phyloP scores from a whole-genome alignment of 129 eudicot genomes.

The Heracleum sosnowskyi region DNA sequence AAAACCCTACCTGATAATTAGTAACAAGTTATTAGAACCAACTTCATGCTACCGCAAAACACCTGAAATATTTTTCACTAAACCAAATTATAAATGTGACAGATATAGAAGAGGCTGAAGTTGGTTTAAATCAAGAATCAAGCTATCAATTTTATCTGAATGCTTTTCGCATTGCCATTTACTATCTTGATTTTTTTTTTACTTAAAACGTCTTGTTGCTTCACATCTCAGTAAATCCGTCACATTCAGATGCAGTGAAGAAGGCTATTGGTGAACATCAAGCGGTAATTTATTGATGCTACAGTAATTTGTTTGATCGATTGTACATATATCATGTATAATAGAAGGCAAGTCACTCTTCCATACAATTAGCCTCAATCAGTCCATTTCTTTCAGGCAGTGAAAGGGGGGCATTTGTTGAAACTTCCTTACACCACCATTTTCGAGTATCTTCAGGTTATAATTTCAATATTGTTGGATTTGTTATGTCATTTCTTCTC shows the following conservation, averaged over 20 bases:
- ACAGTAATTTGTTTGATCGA: not conserved
- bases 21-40: not conserved
- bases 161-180: not conserved
- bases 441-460: slow-evolving; percentile 96
- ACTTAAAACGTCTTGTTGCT: not conserved
- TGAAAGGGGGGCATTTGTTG: slow-evolving; percentile 52
- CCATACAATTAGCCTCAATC: not conserved
- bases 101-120: not conserved
- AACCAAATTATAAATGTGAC: not conserved
- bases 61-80: not conserved
- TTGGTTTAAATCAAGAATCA: not conserved
- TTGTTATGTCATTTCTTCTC: not conserved
- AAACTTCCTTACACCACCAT: slow-evolving; percentile 86
- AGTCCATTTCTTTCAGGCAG: slow-evolving; percentile 51
- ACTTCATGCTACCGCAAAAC: not conserved
- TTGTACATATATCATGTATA: not conserved
- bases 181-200: not conserved
- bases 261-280: slow-evolving; percentile 54
- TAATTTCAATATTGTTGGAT: not conserved
- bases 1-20: not conserved
- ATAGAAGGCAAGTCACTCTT: not conserved
- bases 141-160: not conserved
- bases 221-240: slow-evolving; percentile 44
- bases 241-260: slow-evolving; percentile 50
- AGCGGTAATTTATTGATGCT: slow-evolving; percentile 32